Evolutionary conservation across 441 rosid species (phyloP), one percentile per base, ranked within the genome.

Genomic region (Brassica balearica): DNA sequence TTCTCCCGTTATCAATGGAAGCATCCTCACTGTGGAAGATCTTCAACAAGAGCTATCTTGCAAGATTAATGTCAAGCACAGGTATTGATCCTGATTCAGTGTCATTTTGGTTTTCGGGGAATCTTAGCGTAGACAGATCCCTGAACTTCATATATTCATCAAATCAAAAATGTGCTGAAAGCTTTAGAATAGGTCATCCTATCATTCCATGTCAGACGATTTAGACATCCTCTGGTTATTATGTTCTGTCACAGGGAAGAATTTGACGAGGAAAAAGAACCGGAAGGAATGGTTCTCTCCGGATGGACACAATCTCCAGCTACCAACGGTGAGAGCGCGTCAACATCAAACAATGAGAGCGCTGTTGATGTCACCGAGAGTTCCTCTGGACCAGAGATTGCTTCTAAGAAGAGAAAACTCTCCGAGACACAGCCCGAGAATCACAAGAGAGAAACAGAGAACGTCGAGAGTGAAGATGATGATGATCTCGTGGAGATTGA

Each of bases 211-310:
- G 46, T 41, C 27, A 29, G 32, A 66, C 2, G n/a, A 27, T 20
- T 80, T 62, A 68, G 8, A 3, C 59, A 69, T 29, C 6, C 43
- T 69, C 46, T 60, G 43, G 9, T 69, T 69, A 15, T 60, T 71
- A n/a, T 64, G 38, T 66, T 51, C 46, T 74, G 34, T 79, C 12
- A 15, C 91, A 96, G 99, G 86, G 97, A 92, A 69, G 93, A 89
- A 71, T 96, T 96, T 75, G 97, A 96, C 5, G 96, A 92, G 83
- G 99, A 96, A 85, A 94, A 89, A 78, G 99, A 94, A 85, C 97
- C 98, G 1, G 98, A 96, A 81, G 97, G 92, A 78, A 92, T 96
- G 98, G 87, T 92, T 73, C 96, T 92, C 59, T 87, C 84, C 58
- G 98, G 99, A 84, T 91, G 97, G 98, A 85, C 87, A 63, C 91